Conservation (phyloP, 192 early-diverging fungal species). For the Backusella psychrophila region DNA sequence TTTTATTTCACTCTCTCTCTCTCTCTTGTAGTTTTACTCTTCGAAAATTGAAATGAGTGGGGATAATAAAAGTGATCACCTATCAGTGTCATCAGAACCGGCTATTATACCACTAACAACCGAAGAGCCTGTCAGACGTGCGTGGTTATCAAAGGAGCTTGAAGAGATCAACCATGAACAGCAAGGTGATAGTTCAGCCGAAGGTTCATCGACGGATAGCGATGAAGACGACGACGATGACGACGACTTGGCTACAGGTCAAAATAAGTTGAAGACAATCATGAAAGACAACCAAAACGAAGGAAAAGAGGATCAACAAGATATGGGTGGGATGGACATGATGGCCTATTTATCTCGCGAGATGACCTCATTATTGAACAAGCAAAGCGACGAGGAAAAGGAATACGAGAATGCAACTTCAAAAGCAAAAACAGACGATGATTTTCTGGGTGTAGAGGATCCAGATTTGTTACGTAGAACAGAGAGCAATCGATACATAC, state of each 20-base stretch:
- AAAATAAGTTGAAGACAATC: not conserved
- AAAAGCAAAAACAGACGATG: not conserved
- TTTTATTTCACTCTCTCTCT: not conserved
- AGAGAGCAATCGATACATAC: conserved; percentile 29
- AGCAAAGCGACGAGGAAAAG: not conserved
- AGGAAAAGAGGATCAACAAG: not conserved
- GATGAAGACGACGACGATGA: not conserved
- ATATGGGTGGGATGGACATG: not conserved
- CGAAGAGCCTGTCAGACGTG: conserved; percentile 28
- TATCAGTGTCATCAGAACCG: not conserved
- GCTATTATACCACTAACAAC: conserved; percentile 26
- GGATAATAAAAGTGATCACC: not conserved
- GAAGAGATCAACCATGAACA: conserved; percentile 14
- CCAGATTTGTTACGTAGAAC: conserved; percentile 22
- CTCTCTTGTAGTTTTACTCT: not conserved
- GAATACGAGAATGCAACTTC: not conserved
- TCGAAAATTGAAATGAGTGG: not conserved
- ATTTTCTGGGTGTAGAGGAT: not conserved
- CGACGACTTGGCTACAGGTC: not conserved
- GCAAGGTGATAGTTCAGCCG: not conserved
- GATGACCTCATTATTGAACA: conserved; percentile 2
- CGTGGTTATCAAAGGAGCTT: conserved; percentile 13
- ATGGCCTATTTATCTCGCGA: conserved; percentile 16
- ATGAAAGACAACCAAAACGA: not conserved
- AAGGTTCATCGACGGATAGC: not conserved